Percentiles rank a stretch among this genome's conserved stretches.
Conservation (phyloP, 1,284 basidiomycete genomes). For the Ceratobasidium sp. region DNA sequence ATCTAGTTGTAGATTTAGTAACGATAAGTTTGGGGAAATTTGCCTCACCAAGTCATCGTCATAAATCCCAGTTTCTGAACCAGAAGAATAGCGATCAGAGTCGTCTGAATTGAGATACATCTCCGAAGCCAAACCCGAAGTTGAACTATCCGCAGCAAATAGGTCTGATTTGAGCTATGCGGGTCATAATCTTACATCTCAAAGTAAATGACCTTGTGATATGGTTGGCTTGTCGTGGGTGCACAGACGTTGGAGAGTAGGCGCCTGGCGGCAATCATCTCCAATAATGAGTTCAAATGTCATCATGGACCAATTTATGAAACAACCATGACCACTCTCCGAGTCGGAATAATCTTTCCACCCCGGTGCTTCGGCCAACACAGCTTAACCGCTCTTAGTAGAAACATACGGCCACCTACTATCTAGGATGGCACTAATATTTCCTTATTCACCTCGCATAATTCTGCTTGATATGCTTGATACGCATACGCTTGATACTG, state of each 20-base stretch:
- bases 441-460: too few relatives aligned
- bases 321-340: not conserved
- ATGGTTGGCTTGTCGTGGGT: not conserved
- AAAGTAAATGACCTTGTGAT: not conserved
- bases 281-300: too few relatives aligned
- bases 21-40: not conserved
- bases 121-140: not conserved
- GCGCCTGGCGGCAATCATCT: constrained; percentile 22
- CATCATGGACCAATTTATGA: too few relatives aligned
- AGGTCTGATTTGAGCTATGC: not conserved
- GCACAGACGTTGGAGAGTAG: not conserved
- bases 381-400: not conserved
- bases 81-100: constrained; percentile 1
- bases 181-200: not conserved
- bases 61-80: not conserved
- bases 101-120: constrained; percentile 31
- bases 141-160: not conserved
- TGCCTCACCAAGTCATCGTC: constrained; percentile 9
- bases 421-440: too few relatives aligned
- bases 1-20: constrained; percentile 16
- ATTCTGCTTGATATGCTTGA: too few relatives aligned
- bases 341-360: not conserved
- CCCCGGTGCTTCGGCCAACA: not conserved
- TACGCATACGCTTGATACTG: too few relatives aligned
- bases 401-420: not conserved